These are phyloP conservation scores for Strobilomyces echinocephalus DNA, from an alignment of 768 basidiomycete species.

Conservation along the genomic window DNA sequence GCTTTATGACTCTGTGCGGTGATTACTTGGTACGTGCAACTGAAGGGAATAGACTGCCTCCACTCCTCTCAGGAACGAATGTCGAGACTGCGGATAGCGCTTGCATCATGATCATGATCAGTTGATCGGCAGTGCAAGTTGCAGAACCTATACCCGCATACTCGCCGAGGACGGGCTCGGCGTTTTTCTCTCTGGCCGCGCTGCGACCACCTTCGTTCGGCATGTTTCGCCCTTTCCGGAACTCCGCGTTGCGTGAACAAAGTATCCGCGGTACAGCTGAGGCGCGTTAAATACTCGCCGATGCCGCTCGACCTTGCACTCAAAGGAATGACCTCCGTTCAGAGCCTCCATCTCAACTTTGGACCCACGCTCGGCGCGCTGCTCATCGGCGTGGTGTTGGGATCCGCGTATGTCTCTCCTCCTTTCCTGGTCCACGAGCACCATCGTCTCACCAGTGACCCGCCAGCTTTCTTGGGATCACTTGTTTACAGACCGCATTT, in stretches of 20 bases:
- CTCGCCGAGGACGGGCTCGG: neutral
- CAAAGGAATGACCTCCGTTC: neutral
- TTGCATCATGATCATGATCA: neutral
- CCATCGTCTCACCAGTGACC: neutral
- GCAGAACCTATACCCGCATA: neutral
- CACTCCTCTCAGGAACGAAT: neutral
- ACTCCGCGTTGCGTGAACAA: neutral
- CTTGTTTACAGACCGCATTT: neutral
- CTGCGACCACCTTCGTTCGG: neutral
- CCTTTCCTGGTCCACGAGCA: neutral
- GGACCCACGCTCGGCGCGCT: constrained; percentile 1
- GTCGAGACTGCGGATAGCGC: neutral
- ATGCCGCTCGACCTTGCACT: neutral
- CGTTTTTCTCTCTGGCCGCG: neutral
- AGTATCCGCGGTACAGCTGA: neutral
- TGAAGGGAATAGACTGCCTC: neutral
- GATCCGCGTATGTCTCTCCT: neutral
- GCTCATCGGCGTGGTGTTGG: constrained; percentile 1
- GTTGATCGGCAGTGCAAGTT: neutral
- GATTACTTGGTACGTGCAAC: neutral
- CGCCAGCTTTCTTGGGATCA: constrained; percentile 1
- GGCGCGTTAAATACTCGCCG: neutral
- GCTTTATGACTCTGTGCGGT: no score
- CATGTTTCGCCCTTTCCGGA: neutral
- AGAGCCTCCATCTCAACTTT: neutral